Evolutionary conservation across 73 alveolate genomes (phyloP).

Genomic region (Tetrahymena thermophila): DNA sequence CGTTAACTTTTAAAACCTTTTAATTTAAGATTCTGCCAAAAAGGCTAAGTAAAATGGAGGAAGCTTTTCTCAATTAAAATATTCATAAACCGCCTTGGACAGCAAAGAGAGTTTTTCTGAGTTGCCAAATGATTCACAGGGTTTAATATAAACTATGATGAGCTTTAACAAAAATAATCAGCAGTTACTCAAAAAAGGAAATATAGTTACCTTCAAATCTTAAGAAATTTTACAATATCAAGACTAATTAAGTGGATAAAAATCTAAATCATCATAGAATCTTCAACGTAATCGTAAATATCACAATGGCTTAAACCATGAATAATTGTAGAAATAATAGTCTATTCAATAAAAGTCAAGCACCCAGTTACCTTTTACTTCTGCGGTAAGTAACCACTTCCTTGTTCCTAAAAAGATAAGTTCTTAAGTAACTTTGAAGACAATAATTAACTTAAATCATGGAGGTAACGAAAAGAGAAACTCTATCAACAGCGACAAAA

Average conservation of each 20-base stretch:
- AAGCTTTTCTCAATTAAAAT: background rate
- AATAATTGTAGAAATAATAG: background rate
- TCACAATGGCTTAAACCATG: background rate
- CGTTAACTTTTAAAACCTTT: background rate
- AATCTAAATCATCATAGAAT: background rate
- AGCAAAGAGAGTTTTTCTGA: background rate
- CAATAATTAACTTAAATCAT: background rate
- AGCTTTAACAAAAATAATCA: background rate
- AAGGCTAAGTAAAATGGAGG: background rate
- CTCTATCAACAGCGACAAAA: background rate
- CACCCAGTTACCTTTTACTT: background rate
- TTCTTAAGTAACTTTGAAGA: background rate
- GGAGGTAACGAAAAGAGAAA: background rate
- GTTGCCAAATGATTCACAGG: background rate
- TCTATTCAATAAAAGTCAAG: background rate
- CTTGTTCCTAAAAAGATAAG: background rate
- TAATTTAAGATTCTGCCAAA: background rate
- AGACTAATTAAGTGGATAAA: background rate
- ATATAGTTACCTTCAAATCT: background rate
- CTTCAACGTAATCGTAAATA: background rate
- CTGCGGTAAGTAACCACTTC: background rate
- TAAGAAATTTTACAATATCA: background rate
- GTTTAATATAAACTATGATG: background rate
- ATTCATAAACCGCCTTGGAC: background rate
- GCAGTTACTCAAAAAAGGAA: background rate